A percentile compares a stretch with the other conserved stretches of the same genome.
Evolutionary conservation across 1,139 yeast species (phyloP).

Genomic region (Hemisphaericaspora xylanilytica): DNA sequence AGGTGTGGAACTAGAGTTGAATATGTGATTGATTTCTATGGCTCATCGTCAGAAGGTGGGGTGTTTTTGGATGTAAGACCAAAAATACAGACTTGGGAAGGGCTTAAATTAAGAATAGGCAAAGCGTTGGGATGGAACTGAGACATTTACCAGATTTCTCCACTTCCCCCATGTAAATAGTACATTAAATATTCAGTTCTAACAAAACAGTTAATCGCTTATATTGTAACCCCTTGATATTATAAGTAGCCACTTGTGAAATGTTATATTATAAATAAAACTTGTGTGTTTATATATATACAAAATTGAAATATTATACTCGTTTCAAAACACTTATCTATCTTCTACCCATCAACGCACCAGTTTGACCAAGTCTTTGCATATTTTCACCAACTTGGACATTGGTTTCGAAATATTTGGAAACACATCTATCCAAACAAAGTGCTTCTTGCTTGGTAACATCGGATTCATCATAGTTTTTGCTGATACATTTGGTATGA

Average conservation of each 20-base stretch:
- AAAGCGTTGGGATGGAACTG: slow-evolving; percentile 51
- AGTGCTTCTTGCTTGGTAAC: slow-evolving; percentile 81
- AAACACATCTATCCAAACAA: slow-evolving; percentile 96
- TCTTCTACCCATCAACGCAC: slow-evolving; percentile 51
- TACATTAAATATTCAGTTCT: not conserved
- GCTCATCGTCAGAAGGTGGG: slow-evolving; percentile 60
- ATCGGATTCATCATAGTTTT: slow-evolving; percentile 68
- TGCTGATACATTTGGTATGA: slow-evolving; percentile 80
- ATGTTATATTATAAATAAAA: slow-evolving; percentile 3
- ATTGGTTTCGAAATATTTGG: slow-evolving; percentile 94
- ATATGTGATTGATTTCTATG: slow-evolving; percentile 90
- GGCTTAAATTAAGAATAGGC: slow-evolving; percentile 62
- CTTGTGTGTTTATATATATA: slow-evolving; percentile 4
- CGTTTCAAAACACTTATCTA: no score
- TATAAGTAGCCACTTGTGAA: not conserved
- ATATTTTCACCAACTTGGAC: slow-evolving; percentile 92
- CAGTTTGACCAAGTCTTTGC: slow-evolving; percentile 69
- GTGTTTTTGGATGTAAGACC: slow-evolving; percentile 91
- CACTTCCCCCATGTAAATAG: not conserved
- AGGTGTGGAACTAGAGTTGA: slow-evolving; percentile 83
- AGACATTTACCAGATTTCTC: no score
- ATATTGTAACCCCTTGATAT: not conserved
- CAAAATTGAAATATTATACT: no score
- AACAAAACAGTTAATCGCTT: not conserved
- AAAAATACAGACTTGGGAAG: slow-evolving; percentile 77